Percentiles rank a stretch among this genome's conserved stretches.
Evolutionary conservation across 2,329 filamentous ascomycete genomes (phyloP).

Genomic region (Trichoderma atrobrunneum): DNA sequence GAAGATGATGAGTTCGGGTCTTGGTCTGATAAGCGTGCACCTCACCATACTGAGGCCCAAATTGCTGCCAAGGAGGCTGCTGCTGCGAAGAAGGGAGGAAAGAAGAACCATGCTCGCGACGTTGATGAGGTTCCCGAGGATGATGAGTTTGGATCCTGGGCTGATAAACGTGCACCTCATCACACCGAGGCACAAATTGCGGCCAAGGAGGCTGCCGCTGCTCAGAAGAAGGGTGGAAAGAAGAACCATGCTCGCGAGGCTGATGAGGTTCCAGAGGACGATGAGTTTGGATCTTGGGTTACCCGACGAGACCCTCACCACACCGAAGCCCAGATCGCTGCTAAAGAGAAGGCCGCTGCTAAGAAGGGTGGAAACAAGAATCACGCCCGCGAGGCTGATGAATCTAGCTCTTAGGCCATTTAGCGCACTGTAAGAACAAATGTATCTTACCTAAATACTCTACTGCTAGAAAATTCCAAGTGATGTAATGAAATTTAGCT

Average conservation of each 20-base stretch:
- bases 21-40: too few relatives aligned
- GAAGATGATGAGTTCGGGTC: background rate
- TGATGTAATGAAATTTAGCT: background rate
- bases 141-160: background rate
- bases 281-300: background rate
- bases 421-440: background rate
- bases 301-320: background rate
- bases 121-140: too few relatives aligned
- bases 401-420: background rate
- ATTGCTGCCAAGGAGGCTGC: constrained; percentile 1
- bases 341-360: background rate
- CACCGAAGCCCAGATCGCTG: background rate
- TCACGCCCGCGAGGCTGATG: background rate
- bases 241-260: background rate
- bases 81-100: background rate
- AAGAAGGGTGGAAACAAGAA: background rate
- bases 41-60: background rate
- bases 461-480: background rate
- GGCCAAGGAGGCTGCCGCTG: background rate
- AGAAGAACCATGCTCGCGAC: background rate
- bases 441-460: background rate
- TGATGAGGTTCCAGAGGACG: background rate
- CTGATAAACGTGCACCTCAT: too few relatives aligned
- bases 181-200: background rate
- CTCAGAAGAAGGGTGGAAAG: background rate